Evolutionary conservation across 2,329 filamentous ascomycete species (phyloP).

Genomic region (Fusarium vanettenii): DNA sequence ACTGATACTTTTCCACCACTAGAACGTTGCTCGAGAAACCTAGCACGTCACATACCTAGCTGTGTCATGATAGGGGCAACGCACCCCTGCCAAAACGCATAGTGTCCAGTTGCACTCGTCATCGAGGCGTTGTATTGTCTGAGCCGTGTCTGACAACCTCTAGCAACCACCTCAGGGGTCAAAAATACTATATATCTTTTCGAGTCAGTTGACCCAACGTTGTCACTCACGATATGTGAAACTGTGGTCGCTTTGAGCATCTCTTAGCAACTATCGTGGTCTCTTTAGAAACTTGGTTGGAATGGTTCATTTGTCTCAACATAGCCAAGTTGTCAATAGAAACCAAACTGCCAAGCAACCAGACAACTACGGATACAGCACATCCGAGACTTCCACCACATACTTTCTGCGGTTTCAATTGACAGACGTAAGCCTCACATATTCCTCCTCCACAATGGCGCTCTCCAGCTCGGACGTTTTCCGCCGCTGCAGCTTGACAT

Average conservation of each 20-base stretch:
- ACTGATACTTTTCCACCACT: not conserved
- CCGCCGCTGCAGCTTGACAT: not conserved
- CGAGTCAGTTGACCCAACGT: not conserved
- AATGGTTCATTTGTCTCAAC: not conserved
- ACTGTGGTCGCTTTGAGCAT: not conserved
- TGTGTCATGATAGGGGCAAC: not conserved
- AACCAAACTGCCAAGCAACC: not conserved
- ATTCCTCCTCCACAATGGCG: not conserved
- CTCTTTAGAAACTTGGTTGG: not conserved
- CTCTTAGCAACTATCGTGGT: not conserved
- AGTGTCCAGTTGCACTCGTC: constrained; percentile 30
- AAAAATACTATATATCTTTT: not conserved
- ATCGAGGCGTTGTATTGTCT: constrained; percentile 18
- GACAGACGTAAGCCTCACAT: not conserved
- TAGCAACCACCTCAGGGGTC: not conserved
- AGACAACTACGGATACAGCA: not conserved
- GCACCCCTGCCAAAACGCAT: not conserved
- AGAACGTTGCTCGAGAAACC: constrained; percentile 34
- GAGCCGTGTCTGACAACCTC: constrained; percentile 13
- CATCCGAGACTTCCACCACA: not conserved
- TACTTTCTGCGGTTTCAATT: not conserved
- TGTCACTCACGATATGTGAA: not conserved
- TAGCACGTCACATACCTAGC: constrained; percentile 30
- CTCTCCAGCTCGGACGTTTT: not conserved
- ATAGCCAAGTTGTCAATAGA: not conserved